Conservation (phyloP, 2,329 filamentous ascomycete genomes). For the Alternaria metachromatica region DNA sequence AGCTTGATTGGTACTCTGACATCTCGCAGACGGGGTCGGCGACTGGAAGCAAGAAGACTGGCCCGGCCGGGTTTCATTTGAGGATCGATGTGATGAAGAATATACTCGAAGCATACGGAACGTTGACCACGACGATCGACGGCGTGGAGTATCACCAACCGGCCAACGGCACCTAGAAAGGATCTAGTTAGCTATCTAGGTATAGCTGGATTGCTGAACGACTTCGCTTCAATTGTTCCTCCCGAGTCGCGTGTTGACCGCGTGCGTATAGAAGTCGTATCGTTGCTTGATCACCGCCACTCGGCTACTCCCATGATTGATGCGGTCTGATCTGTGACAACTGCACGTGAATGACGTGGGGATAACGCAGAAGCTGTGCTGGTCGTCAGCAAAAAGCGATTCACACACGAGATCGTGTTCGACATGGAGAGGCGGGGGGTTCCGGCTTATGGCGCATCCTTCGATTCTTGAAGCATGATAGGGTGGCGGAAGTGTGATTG, state of each 20-base stretch:
- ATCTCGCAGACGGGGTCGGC: slow-evolving; percentile 42
- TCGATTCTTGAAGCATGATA: slow-evolving; percentile 62
- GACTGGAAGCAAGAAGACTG: slow-evolving; percentile 49
- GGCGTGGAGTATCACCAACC: slow-evolving; percentile 50
- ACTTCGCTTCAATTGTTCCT: neutral
- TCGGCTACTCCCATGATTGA: neutral
- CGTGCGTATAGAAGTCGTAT: neutral
- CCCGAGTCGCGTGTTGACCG: no score
- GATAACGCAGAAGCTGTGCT: slow-evolving; percentile 67
- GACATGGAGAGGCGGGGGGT: slow-evolving; percentile 70
- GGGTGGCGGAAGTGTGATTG: neutral
- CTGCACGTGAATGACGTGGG: neutral
- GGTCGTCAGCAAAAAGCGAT: slow-evolving; percentile 73
- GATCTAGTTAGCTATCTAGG: neutral
- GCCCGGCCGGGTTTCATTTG: slow-evolving; percentile 50
- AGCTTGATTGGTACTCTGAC: slow-evolving; percentile 51
- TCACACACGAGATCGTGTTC: slow-evolving; percentile 73
- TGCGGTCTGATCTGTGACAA: neutral
- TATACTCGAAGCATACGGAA: slow-evolving; percentile 53
- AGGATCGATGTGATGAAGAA: slow-evolving; percentile 50
- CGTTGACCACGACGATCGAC: slow-evolving; percentile 48
- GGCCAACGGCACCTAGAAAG: slow-evolving; percentile 36
- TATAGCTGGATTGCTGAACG: neutral
- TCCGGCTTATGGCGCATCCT: slow-evolving; percentile 75
- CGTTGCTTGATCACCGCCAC: neutral